Percentiles rank a stretch among this genome's conserved stretches.
Evolutionary conservation across 2,329 filamentous ascomycete species (phyloP).

Genomic region (Colletotrichum neosansevieriae): DNA sequence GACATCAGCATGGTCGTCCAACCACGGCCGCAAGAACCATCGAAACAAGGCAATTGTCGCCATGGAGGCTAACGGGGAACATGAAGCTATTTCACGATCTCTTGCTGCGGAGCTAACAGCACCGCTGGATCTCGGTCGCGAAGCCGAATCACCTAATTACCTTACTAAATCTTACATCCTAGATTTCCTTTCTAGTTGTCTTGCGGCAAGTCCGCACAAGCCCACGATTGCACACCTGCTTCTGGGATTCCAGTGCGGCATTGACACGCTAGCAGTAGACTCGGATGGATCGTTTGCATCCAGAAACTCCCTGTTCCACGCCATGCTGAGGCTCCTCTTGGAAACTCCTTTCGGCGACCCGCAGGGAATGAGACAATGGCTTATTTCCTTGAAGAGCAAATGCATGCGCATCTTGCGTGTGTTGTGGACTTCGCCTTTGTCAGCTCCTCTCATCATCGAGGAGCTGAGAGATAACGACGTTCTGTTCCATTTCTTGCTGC

Average conservation of each 20-base stretch:
- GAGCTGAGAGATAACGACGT: constrained; percentile 86
- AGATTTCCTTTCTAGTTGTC: constrained; percentile 85
- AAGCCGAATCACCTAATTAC: constrained; percentile 78
- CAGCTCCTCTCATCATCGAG: constrained; percentile 78
- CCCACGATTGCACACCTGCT: constrained; percentile 92
- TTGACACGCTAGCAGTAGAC: constrained; percentile 76
- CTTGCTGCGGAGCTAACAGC: constrained; percentile 77
- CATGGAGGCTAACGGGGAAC: constrained; percentile 84
- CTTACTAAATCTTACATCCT: constrained; percentile 86
- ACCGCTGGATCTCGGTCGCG: constrained; percentile 78
- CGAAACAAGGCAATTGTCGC: constrained; percentile 89
- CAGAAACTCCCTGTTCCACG: constrained; percentile 84
- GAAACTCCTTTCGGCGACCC: constrained; percentile 75
- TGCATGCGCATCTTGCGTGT: constrained; percentile 80
- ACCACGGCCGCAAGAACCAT: constrained; percentile 54
- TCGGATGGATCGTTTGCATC: constrained; percentile 77
- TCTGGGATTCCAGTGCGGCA: constrained; percentile 85
- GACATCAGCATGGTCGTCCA: constrained; percentile 72
- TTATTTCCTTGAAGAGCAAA: constrained; percentile 76
- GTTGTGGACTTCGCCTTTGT: constrained; percentile 86
- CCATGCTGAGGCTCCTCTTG: constrained; percentile 78
- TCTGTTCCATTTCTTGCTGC: constrained; percentile 80
- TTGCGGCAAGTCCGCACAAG: constrained; percentile 78
- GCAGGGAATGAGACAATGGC: constrained; percentile 73
- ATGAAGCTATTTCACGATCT: constrained; percentile 81